Evolutionary conservation across 1,139 yeast genomes (phyloP).

Genomic region (Debaryomyces coudertii): DNA sequence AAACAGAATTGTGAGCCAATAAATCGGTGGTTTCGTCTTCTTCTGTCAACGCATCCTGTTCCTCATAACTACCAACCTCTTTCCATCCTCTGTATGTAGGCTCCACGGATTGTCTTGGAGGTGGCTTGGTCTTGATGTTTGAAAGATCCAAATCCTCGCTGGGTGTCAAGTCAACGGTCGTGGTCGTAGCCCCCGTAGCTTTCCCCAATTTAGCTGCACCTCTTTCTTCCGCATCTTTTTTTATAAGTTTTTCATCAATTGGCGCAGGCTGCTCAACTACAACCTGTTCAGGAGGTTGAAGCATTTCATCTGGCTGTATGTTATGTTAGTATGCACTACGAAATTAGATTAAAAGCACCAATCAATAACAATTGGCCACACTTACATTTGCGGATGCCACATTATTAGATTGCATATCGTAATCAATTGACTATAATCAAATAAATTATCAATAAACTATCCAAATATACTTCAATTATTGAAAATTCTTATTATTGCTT

Average conservation of each 20-base stretch:
- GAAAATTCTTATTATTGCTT: constrained; percentile 5
- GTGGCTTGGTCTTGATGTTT: constrained; percentile 41
- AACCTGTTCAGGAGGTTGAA: constrained; percentile 29
- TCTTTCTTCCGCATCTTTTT: constrained; percentile 5
- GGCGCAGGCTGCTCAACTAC: constrained; percentile 17
- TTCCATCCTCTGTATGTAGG: constrained; percentile 90
- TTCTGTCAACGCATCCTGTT: constrained; percentile 60
- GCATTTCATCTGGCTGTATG: constrained; percentile 28
- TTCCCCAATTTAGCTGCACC: constrained; percentile 1
- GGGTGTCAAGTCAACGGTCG: constrained; percentile 22
- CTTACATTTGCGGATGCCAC: constrained; percentile 11
- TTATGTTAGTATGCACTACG: constrained; percentile 18
- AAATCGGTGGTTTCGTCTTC: constrained; percentile 75
- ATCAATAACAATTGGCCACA: background rate
- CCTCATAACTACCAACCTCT: constrained; percentile 87
- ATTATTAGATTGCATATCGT: constrained; percentile 1
- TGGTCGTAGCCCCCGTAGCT: constrained; percentile 12
- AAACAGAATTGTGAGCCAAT: constrained; percentile 64
- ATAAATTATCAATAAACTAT: background rate
- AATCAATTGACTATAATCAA: background rate
- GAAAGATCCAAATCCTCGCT: constrained; percentile 41
- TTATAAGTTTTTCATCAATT: constrained; percentile 1
- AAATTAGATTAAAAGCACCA: background rate
- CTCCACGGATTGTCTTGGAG: constrained; percentile 56
- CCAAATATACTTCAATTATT: constrained; percentile 1